Conservation (phyloP, 805 yeast genomes). For the Metschnikowia picachoensis region DNA sequence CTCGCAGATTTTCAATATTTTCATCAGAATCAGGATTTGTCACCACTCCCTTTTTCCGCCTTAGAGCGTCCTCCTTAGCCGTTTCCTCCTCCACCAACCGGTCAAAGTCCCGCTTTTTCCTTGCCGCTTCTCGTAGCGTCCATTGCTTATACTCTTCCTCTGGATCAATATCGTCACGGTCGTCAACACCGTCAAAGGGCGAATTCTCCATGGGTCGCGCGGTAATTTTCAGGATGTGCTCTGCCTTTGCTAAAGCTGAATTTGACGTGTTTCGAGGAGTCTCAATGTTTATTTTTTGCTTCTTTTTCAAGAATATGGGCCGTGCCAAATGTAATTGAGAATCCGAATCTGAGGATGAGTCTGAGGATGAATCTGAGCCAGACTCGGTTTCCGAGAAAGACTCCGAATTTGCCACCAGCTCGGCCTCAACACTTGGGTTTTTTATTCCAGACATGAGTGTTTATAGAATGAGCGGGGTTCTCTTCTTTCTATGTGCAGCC, state of each 20-base stretch:
- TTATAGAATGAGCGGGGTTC: no score
- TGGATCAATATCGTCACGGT: conserved; percentile 57
- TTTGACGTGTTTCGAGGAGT: background rate
- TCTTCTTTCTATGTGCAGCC: no score
- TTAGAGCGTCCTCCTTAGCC: conserved; percentile 29
- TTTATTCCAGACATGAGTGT: no score
- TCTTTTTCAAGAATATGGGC: conserved; percentile 15
- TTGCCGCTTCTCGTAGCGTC: conserved; percentile 36
- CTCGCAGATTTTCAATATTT: background rate
- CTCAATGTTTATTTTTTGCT: background rate
- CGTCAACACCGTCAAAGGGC: conserved; percentile 43
- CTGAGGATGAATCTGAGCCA: background rate
- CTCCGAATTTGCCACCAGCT: no score
- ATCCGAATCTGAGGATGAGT: conserved; percentile 1
- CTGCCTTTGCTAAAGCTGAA: conserved; percentile 12
- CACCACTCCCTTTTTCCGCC: conserved; percentile 12
- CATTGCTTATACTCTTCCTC: conserved; percentile 40
- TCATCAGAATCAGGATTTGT: background rate
- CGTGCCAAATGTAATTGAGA: conserved; percentile 6
- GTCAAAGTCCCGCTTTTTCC: conserved; percentile 38
- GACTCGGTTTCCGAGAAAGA: no score
- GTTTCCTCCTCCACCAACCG: conserved; percentile 26
- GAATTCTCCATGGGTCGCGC: conserved; percentile 9
- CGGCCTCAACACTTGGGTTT: no score
- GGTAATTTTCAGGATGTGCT: conserved; percentile 9